Evolutionary conservation across 2,329 filamentous ascomycete genomes (phyloP).

Genomic region (Penicillium sp.): DNA sequence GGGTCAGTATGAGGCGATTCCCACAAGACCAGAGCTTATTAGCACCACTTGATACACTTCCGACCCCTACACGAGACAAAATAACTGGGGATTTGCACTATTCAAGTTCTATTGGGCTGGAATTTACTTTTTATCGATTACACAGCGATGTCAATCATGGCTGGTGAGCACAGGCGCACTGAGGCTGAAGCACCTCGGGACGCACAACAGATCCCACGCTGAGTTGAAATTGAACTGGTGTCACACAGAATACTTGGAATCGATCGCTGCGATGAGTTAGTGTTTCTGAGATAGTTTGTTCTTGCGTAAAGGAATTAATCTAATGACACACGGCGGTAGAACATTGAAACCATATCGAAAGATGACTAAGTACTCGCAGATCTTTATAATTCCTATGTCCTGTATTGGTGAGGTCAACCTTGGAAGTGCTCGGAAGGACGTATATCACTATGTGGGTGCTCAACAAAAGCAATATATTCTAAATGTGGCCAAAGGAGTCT

Average conservation of each 20-base stretch:
- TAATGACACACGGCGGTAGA: neutral
- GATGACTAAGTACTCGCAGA: neutral
- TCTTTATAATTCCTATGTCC: neutral
- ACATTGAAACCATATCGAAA: neutral
- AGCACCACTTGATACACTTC: neutral
- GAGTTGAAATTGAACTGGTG: neutral
- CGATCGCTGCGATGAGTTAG: neutral
- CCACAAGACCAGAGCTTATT: neutral
- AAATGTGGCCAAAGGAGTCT: too few relatives aligned
- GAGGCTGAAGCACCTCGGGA: conserved; percentile 1
- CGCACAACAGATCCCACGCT: neutral
- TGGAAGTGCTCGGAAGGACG: too few relatives aligned
- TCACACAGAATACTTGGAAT: neutral
- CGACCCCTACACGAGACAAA: neutral
- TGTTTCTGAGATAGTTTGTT: too few relatives aligned
- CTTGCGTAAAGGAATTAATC: too few relatives aligned
- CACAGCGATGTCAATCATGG: neutral
- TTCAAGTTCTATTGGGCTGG: neutral
- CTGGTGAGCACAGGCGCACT: neutral
- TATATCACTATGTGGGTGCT: too few relatives aligned
- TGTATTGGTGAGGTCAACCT: neutral
- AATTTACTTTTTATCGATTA: neutral
- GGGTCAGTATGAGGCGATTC: neutral
- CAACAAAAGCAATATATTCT: too few relatives aligned
- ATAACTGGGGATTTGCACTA: neutral